Evolutionary conservation across 2,329 filamentous ascomycete species (phyloP).

Genomic region (Setomelanomma holmii): DNA sequence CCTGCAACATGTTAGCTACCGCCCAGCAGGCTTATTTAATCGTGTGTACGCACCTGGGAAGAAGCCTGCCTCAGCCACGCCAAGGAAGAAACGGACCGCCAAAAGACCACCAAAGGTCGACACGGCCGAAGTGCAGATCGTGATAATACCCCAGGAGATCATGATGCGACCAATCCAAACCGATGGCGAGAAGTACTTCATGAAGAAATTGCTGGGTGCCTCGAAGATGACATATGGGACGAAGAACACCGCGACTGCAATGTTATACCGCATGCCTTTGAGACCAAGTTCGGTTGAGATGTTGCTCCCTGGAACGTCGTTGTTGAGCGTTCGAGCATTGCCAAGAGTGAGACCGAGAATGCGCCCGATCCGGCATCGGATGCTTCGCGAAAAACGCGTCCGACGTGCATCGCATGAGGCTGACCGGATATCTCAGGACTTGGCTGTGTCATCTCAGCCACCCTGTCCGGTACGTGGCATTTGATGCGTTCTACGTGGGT

Average conservation of each 20-base stretch:
- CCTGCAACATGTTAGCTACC: conserved; percentile 46
- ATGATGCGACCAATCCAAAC: conserved; percentile 65
- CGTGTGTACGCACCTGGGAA: conserved; percentile 55
- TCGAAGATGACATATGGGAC: conserved; percentile 66
- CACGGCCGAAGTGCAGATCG: conserved; percentile 72
- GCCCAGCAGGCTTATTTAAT: too few relatives aligned
- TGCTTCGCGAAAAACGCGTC: not conserved
- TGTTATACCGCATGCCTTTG: conserved; percentile 23
- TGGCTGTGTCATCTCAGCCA: not conserved
- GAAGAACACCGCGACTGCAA: conserved; percentile 26
- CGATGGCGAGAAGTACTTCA: conserved; percentile 46
- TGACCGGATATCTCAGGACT: not conserved
- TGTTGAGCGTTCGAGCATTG: conserved; percentile 30
- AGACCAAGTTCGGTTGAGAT: conserved; percentile 24
- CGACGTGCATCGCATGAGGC: not conserved
- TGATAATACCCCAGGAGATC: conserved; percentile 71
- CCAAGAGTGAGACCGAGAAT: conserved; percentile 11
- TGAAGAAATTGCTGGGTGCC: conserved; percentile 62
- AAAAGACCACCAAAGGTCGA: conserved; percentile 65
- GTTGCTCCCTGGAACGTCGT: conserved; percentile 21
- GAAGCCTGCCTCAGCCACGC: conserved; percentile 73
- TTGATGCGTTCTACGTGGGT: not conserved
- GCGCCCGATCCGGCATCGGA: not conserved
- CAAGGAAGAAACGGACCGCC: conserved; percentile 63
- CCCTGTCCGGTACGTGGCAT: not conserved